Evolutionary conservation across 2,329 filamentous ascomycete genomes (phyloP), one percentile per base, ranked within the genome.

Genomic region (Ilyonectria destructans): DNA sequence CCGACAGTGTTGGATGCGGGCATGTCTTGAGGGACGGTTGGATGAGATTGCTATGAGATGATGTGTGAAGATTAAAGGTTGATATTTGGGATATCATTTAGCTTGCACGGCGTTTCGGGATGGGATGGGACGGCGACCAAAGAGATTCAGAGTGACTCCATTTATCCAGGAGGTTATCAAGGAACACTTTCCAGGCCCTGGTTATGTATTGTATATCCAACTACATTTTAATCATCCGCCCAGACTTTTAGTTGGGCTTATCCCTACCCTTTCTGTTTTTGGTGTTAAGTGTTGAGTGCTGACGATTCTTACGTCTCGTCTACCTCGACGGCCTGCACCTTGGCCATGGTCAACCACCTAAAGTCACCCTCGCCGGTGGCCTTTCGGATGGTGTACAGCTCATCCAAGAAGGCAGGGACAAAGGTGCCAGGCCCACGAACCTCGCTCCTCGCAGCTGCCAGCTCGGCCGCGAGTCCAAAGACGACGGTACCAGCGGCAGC

Each of bases 381-480:
- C 70, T 82, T 83, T 62, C 88, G 80, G 19, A 90, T 75, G 26
- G 79, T 78, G 73, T 86, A 86, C 70, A 92, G 75, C 81, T 89
- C 92, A 74, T 98, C 96, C 48, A 98, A 83, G 76, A 98, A 95
- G 0, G 91, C 91, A 0, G 94, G 92, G 13, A 97, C 90, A 83
- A 98, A 98, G 1, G 91, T 94, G 0, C 96, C 96, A 0, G 96
- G 95, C 0, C 96, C 96, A 66, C 85, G 86, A 3, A 96, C 93
- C 69, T 91, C 87, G 0, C 83, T 66, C 59, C 89, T 84, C 75
- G 88, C 88, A 0, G 93, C 93, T 1, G 90, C 90, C 58, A 83
- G 82, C 82, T 96, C 92, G 0, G 94, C 93, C 1, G 90, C 89
- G 23, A 89, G 82, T 79, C 96, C 95, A 78, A 92, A 98, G 78